Base-by-base conservation (phyloP, 345 rosid species). In the Heritiera fomes region DNA sequence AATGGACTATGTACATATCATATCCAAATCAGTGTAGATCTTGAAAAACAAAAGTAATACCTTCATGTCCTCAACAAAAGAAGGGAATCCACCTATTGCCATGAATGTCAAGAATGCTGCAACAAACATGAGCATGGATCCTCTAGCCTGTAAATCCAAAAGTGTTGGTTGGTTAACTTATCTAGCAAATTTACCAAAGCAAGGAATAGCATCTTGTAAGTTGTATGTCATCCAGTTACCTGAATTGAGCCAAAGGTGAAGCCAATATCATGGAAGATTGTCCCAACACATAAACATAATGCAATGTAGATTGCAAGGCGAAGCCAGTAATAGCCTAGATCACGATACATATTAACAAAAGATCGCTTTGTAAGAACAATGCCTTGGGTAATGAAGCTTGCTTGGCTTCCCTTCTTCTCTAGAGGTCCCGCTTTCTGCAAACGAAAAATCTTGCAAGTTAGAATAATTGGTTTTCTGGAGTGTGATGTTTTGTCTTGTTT, bases 271-370 rank as follows among this genome's bases (percentile, higher is more conserved):
- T 58, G 18, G 67, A 73, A 88, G 52, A 84, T 84, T 0, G 87
- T 91, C 17, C 91, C 94, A 5, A 88, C 82, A 18, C 92, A 88
- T 10, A 91, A 71, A 53, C 89, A 79, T 55, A 88, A 65, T 0
- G 88, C 89, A 28, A 89, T 61, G 23, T 91, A 87, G 77, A 88
- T 81, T 11, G 80, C 90, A 52, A 89, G 83, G 58, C 90, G 89
- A 76, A 89, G 87, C 94, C 91, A 89, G 49, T 89, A 91, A 66
- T 89, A 91, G 30, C 91, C 92, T 71, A 89, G 71, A 61, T 89
- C 91, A 0, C 94, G 90, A 14, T 83, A 87, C 92, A 91, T 91
- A 85, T 91, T 88, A 58, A 87, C 80, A 1, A 82, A 88, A 0
- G 93, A 91, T 82, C 93, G 83, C 64, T 61, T 77, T 0, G 86